Base-by-base conservation (phyloP, 2,329 filamentous ascomycete species). In the Alternaria gaisen region DNA sequence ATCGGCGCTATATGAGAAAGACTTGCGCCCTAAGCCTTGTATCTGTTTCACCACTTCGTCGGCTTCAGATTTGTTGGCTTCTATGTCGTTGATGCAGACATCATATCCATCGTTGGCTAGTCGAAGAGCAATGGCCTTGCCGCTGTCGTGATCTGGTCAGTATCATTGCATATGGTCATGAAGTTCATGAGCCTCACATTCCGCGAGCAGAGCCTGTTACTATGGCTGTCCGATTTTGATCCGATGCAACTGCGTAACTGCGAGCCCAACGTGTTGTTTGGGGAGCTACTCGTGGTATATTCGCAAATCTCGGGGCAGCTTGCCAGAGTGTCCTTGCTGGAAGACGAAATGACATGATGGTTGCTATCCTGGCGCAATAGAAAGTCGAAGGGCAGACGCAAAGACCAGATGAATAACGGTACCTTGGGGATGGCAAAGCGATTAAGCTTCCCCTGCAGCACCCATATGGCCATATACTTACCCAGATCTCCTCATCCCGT, bases 101-200 rank as follows among this genome's bases (percentile, higher is more conserved):
- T 87, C 82, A 77, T 90, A 91, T 55, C 88, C 88, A 63, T 91
- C 89, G 22, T 81, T 77, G 6, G 88, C 88, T 16, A 91, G 82
- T 3, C 88, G 86, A 8, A 89, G 77, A 18, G 88, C 88, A 54
- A 90, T 88, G 20, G 86, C 83, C 68, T 85, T 86, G 47, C 88
- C 88, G 64, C 87, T 88, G 56, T 36, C 9, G 7, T 22, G 18
- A 18, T 40, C 70, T 41, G 70, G 60, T 36, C 16, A 38, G 14
- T 8, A 14, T 20, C 11, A 36, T 36, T 10, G 9, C 22, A 18
- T 1, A 4, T 11, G 9, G 24, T 14, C 8, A 2, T 28, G n/a
- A 12, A 38, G 11, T 24, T 12, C 9, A 12, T 7, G 16, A 26
- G 10, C 47, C 72, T 71, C 53, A 78, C 77, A 80, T 79, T 60